Evolutionary conservation across 805 yeast genomes (phyloP).

Genomic region (Scheffersomyces ergatensis): DNA sequence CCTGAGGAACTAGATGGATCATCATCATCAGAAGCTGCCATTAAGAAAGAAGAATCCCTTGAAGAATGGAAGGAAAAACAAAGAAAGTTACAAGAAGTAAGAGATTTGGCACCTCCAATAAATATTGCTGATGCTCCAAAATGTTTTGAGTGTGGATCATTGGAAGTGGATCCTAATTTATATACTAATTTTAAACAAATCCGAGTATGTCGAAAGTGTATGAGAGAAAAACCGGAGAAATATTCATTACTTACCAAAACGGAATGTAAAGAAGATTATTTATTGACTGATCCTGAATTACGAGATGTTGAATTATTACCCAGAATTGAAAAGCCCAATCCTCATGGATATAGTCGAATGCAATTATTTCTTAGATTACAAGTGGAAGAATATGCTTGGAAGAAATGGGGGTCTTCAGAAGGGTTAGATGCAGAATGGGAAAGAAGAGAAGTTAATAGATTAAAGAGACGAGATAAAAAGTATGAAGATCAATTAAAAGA

Average conservation of each 20-base stretch:
- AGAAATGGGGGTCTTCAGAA: constrained; percentile 92
- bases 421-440: constrained; percentile 92
- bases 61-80: constrained; percentile 52
- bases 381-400: constrained; percentile 89
- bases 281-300: constrained; percentile 90
- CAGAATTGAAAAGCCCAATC: constrained; percentile 87
- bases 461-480: constrained; percentile 72
- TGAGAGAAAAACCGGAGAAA: constrained; percentile 73
- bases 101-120: constrained; percentile 68
- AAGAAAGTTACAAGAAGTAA: constrained; percentile 30
- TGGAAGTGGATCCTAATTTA: constrained; percentile 76
- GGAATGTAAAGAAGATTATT: constrained; percentile 89
- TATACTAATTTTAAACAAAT: constrained; percentile 62
- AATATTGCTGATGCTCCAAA: constrained; percentile 73
- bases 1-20: constrained; percentile 16
- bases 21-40: constrained; percentile 4
- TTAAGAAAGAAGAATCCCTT: constrained; percentile 12
- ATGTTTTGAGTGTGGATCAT: constrained; percentile 78
- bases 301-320: constrained; percentile 66
- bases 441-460: constrained; percentile 68
- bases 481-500: constrained; percentile 77
- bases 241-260: constrained; percentile 91
- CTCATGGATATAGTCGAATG: constrained; percentile 93
- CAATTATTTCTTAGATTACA: constrained; percentile 86
- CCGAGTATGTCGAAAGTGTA: constrained; percentile 80